Evolutionary conservation across 805 yeast genomes (phyloP).

Genomic region (Suhomyces sp.): DNA sequence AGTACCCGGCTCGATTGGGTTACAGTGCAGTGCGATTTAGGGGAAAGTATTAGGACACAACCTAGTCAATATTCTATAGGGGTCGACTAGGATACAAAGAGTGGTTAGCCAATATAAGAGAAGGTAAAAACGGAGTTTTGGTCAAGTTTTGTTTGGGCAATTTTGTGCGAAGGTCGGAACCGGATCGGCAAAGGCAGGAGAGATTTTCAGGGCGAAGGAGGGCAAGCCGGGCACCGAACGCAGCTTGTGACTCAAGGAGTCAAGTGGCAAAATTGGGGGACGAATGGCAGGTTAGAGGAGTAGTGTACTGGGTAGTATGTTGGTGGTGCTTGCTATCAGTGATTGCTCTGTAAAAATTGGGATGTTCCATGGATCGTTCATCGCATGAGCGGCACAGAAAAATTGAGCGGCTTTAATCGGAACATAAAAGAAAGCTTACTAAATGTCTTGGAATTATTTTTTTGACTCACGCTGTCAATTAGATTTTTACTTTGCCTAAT

Average conservation of each 20-base stretch:
- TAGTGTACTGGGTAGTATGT: not conserved
- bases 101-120: not conserved
- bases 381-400: not conserved
- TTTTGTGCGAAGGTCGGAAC: not conserved
- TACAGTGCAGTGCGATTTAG: not conserved
- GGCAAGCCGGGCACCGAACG: not conserved
- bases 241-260: not conserved
- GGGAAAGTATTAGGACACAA: not conserved
- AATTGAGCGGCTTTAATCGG: not conserved
- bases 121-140: not conserved
- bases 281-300: not conserved
- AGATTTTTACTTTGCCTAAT: no score
- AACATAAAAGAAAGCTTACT: not conserved
- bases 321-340: not conserved
- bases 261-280: not conserved
- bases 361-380: not conserved
- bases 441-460: not conserved
- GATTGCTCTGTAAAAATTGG: not conserved
- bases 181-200: constrained; percentile 1
- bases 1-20: not conserved
- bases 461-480: not conserved
- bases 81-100: not conserved
- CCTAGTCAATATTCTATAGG: not conserved
- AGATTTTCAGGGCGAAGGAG: not conserved
- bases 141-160: not conserved